Evolutionary conservation across 345 rosid species (phyloP).

Genomic region (Citrus medica): DNA sequence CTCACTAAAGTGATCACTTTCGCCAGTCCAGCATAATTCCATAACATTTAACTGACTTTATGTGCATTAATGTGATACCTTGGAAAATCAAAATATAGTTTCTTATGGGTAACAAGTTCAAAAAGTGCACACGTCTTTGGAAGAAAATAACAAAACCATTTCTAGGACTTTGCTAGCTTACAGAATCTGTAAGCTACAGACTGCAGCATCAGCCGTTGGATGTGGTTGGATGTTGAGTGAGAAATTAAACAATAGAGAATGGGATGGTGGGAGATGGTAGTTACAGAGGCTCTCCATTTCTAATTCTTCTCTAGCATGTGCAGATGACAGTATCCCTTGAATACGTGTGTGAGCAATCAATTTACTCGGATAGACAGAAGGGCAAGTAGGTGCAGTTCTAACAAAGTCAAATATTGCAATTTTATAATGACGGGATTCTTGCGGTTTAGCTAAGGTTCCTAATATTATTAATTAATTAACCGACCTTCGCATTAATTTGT

Average conservation of each 20-base stretch:
- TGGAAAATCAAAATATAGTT: too few species aligned
- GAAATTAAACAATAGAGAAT: too few species aligned
- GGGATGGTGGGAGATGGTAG: too few species aligned
- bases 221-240: too few species aligned
- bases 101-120: neutral
- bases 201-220: too few species aligned
- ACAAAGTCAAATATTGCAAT: neutral
- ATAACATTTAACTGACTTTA: neutral
- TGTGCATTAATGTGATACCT: neutral
- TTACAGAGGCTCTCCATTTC: neutral
- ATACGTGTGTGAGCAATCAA: neutral
- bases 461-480: neutral
- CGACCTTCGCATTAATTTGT: neutral
- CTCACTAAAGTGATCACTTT: too few species aligned
- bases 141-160: neutral
- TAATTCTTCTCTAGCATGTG: neutral
- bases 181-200: too few species aligned
- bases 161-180: neutral
- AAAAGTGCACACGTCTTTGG: neutral
- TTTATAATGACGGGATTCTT: neutral
- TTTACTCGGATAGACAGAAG: neutral
- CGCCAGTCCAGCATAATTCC: too few species aligned
- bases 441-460: neutral
- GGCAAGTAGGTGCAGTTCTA: neutral
- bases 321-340: neutral